These are phyloP conservation scores for Mikania micrantha DNA, from an alignment of 129 eudicot species.

Conservation along the genomic window DNA sequence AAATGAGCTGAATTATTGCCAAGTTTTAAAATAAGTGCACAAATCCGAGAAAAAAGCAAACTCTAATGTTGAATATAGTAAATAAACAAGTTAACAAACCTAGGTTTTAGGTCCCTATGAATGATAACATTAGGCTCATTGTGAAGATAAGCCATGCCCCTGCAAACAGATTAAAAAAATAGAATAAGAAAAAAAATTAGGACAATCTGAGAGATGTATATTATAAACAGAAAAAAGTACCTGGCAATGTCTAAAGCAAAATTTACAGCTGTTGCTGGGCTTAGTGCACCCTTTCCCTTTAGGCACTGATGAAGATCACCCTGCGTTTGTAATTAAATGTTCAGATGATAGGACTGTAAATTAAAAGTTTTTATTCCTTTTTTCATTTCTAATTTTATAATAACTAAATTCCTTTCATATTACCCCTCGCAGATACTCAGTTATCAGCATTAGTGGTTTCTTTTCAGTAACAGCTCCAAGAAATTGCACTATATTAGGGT, in stretches of 20 bases:
- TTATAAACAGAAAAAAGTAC: conserved; percentile 25
- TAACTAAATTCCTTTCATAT: background rate
- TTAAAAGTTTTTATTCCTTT: background rate
- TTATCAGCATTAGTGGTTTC: conserved; percentile 92
- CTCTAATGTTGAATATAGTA: conserved; percentile 1
- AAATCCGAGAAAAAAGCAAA: background rate
- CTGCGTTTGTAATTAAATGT: conserved; percentile 32
- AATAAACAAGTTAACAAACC: conserved; percentile 47
- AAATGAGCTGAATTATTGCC: background rate
- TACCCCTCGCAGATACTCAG: conserved; percentile 95
- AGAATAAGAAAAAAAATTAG: background rate
- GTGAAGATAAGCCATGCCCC: conserved; percentile 99
- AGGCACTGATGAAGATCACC: conserved; percentile 95
- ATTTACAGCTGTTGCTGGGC: conserved; percentile 74
- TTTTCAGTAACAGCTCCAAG: conserved; percentile 98
- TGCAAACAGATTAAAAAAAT: conserved; percentile 21
- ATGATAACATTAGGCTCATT: conserved; percentile 91
- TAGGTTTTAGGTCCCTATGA: conserved; percentile 93
- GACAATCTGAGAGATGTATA: background rate
- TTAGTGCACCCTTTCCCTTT: conserved; percentile 86
- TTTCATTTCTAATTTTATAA: background rate
- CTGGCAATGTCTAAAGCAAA: conserved; percentile 96
- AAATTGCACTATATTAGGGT: conserved; percentile 96
- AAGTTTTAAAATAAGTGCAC: background rate
- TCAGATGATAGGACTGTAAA: background rate